These are phyloP conservation scores for Astrocystis sublimbata DNA, from an alignment of 495 filamentous ascomycete species.

Conservation along the genomic window DNA sequence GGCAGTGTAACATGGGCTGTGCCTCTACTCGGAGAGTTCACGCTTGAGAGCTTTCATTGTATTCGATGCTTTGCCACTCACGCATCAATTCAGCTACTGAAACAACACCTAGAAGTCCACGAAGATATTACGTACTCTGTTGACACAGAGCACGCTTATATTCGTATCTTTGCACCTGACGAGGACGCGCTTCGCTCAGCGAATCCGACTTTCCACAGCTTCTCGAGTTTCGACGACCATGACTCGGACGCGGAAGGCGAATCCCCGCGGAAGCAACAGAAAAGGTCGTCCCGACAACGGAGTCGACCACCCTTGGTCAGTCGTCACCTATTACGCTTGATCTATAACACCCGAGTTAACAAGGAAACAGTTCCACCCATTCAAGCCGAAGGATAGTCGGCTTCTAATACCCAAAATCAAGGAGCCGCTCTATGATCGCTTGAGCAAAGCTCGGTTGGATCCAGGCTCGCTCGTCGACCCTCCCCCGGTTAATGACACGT, in stretches of 20 bases:
- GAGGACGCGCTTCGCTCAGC: constrained; percentile 27
- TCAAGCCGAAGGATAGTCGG: constrained; percentile 29
- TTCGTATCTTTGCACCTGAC: constrained; percentile 29
- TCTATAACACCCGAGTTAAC: constrained; percentile 9
- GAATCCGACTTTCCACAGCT: constrained; percentile 24
- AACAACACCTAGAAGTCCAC: constrained; percentile 47
- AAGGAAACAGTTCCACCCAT: constrained; percentile 18
- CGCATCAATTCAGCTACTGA: constrained; percentile 43
- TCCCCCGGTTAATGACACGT: constrained; percentile 45
- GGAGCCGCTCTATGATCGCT: constrained; percentile 52
- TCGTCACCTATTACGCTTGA: background rate
- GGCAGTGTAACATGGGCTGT: constrained; percentile 45
- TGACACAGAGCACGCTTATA: constrained; percentile 30
- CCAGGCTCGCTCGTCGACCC: constrained; percentile 47
- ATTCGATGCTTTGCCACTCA: constrained; percentile 48
- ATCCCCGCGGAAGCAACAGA: constrained; percentile 33
- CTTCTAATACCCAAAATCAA: constrained; percentile 49
- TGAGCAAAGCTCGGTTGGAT: constrained; percentile 49
- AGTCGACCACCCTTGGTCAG: constrained; percentile 22
- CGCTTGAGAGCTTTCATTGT: constrained; percentile 45
- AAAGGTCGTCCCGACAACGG: constrained; percentile 21
- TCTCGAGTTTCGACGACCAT: constrained; percentile 21
- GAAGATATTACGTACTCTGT: constrained; percentile 46
- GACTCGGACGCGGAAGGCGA: constrained; percentile 29
- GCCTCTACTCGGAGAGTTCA: constrained; percentile 43